These are phyloP conservation scores for Fusarium sambucinum DNA, from an alignment of 2,329 filamentous ascomycete genomes.

Conservation along the genomic window DNA sequence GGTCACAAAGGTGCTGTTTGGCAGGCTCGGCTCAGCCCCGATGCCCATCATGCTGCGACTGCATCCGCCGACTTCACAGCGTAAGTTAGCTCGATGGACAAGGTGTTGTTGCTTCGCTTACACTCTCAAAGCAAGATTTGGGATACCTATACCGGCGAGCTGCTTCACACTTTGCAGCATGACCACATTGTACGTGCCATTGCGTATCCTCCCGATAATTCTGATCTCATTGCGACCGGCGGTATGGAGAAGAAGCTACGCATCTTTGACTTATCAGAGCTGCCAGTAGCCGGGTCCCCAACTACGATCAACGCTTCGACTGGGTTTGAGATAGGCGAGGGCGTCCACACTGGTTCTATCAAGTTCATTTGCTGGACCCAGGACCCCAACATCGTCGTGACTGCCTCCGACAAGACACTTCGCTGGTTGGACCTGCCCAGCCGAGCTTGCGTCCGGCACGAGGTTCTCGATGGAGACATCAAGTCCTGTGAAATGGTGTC, in stretches of 20 bases:
- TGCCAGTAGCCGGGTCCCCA: slow-evolving; percentile 58
- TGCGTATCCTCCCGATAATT: slow-evolving; percentile 85
- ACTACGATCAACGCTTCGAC: slow-evolving; percentile 68
- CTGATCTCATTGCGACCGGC: slow-evolving; percentile 89
- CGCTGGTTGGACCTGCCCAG: slow-evolving; percentile 94
- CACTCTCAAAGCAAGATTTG: slow-evolving; percentile 82
- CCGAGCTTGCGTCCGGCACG: slow-evolving; percentile 79
- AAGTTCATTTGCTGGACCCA: slow-evolving; percentile 96
- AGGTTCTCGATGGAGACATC: slow-evolving; percentile 84
- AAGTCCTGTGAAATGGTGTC: slow-evolving; percentile 91
- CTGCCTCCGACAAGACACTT: slow-evolving; percentile 90
- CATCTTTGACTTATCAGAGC: slow-evolving; percentile 85
- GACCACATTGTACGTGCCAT: slow-evolving; percentile 95
- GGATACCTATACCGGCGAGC: slow-evolving; percentile 95
- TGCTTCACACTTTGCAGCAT: slow-evolving; percentile 87
- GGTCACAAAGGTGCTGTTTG: slow-evolving; percentile 98
- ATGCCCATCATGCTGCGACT: slow-evolving; percentile 89
- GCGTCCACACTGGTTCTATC: slow-evolving; percentile 87
- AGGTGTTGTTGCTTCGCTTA: slow-evolving; percentile 36
- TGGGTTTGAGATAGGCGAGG: slow-evolving; percentile 88
- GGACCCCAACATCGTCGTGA: slow-evolving; percentile 89
- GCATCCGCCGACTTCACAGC: slow-evolving; percentile 96
- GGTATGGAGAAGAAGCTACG: slow-evolving; percentile 97
- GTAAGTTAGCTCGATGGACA: slow-evolving; percentile 61
- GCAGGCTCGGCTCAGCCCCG: slow-evolving; percentile 91